Conservation (phyloP, 495 filamentous ascomycete species). For the Podospora didyma region DNA sequence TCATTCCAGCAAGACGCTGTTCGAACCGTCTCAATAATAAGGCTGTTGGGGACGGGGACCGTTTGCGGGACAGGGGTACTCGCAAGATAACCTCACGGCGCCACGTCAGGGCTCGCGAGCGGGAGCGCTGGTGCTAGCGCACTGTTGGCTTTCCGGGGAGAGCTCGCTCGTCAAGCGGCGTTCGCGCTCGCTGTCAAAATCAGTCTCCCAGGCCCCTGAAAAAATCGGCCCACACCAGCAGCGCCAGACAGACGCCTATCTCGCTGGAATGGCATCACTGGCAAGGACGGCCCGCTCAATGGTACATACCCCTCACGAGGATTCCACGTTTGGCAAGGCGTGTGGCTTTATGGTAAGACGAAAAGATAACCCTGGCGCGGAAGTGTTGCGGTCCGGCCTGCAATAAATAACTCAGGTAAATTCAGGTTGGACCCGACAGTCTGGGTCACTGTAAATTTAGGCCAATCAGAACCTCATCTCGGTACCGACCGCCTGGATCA, state of each 20-base stretch:
- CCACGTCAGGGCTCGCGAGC: too few species aligned
- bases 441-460: slow-evolving; percentile 2
- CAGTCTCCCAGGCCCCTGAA: too few species aligned
- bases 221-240: too few species aligned
- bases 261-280: not conserved
- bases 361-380: not conserved
- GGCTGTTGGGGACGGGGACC: too few species aligned
- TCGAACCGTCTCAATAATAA: too few species aligned
- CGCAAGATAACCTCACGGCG: too few species aligned
- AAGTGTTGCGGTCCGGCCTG: not conserved
- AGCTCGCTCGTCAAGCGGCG: too few species aligned
- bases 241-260: too few species aligned
- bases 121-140: not conserved
- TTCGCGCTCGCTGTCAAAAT: too few species aligned
- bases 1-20: too few species aligned
- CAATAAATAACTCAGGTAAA: not conserved
- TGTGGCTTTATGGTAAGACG: not conserved
- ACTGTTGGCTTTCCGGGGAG: not conserved
- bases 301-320: not conserved
- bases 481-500: slow-evolving; percentile 16
- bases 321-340: not conserved
- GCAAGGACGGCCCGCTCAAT: too few species aligned
- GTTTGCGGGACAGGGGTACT: too few species aligned
- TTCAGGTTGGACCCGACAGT: slow-evolving; percentile 14
- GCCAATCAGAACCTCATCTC: slow-evolving; percentile 13